Conservation (phyloP, 2,329 filamentous ascomycete genomes). For the Colletotrichum musicola region DNA sequence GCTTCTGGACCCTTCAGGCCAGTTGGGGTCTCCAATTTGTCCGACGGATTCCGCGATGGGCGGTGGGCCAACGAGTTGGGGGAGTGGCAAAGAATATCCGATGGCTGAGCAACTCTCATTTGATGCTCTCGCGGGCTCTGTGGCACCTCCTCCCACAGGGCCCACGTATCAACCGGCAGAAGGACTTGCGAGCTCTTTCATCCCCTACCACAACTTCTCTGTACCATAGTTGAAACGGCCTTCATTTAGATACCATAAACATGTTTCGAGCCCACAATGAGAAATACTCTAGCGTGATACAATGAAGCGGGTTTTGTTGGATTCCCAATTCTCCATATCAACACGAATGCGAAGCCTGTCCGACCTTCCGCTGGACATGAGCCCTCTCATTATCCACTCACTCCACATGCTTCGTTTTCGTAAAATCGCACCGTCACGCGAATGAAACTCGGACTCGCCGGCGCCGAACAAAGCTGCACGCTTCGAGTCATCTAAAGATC, state of each 20-base stretch:
- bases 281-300: not conserved
- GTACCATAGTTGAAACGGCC: conserved; percentile 25
- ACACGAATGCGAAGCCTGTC: too few species aligned
- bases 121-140: conserved; percentile 16
- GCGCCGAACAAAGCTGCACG: too few species aligned
- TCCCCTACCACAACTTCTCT: conserved; percentile 31
- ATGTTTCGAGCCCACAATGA: not conserved
- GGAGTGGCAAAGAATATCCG: conserved; percentile 11
- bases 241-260: not conserved
- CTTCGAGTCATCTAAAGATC: too few species aligned
- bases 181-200: conserved; percentile 12
- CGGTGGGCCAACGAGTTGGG: not conserved
- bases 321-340: too few species aligned
- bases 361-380: too few species aligned
- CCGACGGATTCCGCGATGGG: not conserved
- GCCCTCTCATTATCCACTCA: too few species aligned
- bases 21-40: conserved; percentile 17
- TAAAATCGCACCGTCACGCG: too few species aligned
- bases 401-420: too few species aligned
- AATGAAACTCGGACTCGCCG: too few species aligned
- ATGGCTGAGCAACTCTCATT: conserved; percentile 16
- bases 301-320: too few species aligned
- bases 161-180: conserved; percentile 6
- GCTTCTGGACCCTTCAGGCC: not conserved
- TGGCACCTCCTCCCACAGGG: conserved; percentile 1